Conservation (phyloP, 2,329 filamentous ascomycete species). For the Paradendryphiella salina region DNA sequence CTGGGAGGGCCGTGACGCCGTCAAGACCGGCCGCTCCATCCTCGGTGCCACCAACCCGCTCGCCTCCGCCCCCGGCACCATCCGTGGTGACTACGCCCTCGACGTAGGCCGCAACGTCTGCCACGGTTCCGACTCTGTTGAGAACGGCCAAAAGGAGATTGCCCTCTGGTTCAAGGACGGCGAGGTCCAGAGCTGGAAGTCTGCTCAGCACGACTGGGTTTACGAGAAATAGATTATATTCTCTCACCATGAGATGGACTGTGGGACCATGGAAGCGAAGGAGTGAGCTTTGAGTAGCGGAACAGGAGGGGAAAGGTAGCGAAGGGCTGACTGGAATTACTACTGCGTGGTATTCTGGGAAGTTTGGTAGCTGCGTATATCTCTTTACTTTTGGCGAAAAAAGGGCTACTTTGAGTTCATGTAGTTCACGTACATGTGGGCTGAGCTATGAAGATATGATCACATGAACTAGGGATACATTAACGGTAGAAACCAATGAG, state of each 20-base stretch:
- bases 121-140: slow-evolving; percentile 98
- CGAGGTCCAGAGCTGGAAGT: slow-evolving; percentile 85
- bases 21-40: slow-evolving; percentile 96
- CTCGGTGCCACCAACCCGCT: slow-evolving; percentile 99
- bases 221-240: slow-evolving; percentile 73
- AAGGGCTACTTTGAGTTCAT: neutral
- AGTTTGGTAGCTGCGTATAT: slow-evolving; percentile 5
- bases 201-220: slow-evolving; percentile 85
- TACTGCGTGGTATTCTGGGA: too few species aligned
- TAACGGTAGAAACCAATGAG: slow-evolving; percentile 21
- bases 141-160: slow-evolving; percentile 99
- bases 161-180: slow-evolving; percentile 94
- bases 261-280: neutral
- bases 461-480: slow-evolving; percentile 17
- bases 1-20: slow-evolving; percentile 98
- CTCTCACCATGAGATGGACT: too few species aligned
- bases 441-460: slow-evolving; percentile 25
- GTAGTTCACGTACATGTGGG: slow-evolving; percentile 1
- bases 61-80: slow-evolving; percentile 92
- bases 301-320: slow-evolving; percentile 6
- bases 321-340: neutral
- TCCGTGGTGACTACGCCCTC: slow-evolving; percentile 91
- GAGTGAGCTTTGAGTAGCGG: neutral
- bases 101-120: slow-evolving; percentile 97
- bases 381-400: slow-evolving; percentile 5